Base-by-base conservation (phyloP, 2,329 filamentous ascomycete species). In the Trichoderma sp. region DNA sequence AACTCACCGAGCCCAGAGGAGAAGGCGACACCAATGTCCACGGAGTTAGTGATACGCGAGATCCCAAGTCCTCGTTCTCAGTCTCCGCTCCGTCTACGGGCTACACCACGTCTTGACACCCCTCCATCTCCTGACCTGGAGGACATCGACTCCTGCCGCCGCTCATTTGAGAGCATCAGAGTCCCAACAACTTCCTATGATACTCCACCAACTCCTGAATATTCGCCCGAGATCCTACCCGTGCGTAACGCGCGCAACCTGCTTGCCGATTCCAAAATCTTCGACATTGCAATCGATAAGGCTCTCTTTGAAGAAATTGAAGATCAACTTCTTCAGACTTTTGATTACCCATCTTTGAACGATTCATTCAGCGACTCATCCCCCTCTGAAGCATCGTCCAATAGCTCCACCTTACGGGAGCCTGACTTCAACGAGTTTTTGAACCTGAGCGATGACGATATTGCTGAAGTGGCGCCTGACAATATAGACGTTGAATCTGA, bases 371-470 rank as follows among this genome's bases (percentile, higher is more conserved):
- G 80, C 55, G 78, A 79, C 39, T 78, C 78, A 0, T 81, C 79
- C 61, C 81, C 80, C 11, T 73, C 74, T 39, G 73, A 74, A 62
- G 43, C 70, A 63, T 78, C 79, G 2, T 76, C 78, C 20, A 75
- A 77, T 32, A 81, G 80, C 68, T 77, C 80, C 1, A 80, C 83
- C 2, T 81, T 88, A 4, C 80, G 81, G 59, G 87, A 88, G 74
- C 87, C 87, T 6, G 84, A 84, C 47, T 79, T 88, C 26, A 82
- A 83, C 20, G 87, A 89, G 50, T 88, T 89, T 66, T 80, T 88
- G 68, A 81, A 82, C 23, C 80, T 89, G 6, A 86, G 83, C 71
- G 87, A 89, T 72, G 87, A 90, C 34, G 88, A 89, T 70, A 87
- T 90, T 73, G 86, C 87, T 9, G 88, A 89, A 74, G 79, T 73